phyloP scores from a whole-genome alignment of 1,139 yeast species.

The Candida sanyaensis region DNA sequence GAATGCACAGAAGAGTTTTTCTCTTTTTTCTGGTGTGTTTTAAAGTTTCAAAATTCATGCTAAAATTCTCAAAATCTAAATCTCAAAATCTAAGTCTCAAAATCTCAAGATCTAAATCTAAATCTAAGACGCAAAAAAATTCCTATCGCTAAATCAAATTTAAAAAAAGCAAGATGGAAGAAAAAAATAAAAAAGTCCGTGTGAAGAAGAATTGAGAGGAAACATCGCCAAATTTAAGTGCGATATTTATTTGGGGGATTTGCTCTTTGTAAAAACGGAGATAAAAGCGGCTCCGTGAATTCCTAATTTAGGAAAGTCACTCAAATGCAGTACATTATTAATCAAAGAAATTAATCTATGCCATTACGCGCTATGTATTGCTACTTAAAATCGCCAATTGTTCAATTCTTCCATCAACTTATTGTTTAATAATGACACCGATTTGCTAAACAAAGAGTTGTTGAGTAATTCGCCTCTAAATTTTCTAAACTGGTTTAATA shows the following conservation, averaged over 20 bases:
- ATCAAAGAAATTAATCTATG: not conserved
- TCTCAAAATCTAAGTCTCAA: no score
- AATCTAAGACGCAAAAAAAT: not conserved
- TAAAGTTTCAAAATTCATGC: no score
- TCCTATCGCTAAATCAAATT: no score
- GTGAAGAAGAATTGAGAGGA: no score
- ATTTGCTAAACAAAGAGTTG: slow-evolving; percentile 9
- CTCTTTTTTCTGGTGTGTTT: not conserved
- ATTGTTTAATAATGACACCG: slow-evolving; percentile 13
- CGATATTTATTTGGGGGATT: no score
- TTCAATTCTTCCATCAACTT: slow-evolving; percentile 15
- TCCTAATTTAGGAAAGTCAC: not conserved
- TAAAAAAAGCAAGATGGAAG: not conserved
- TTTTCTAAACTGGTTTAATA: slow-evolving; percentile 11
- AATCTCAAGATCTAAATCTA: no score
- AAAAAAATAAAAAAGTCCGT: not conserved
- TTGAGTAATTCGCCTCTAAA: slow-evolving; percentile 6
- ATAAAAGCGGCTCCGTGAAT: not conserved
- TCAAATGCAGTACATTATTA: not conserved
- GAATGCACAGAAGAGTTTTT: slow-evolving; percentile 23
- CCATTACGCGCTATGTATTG: not conserved
- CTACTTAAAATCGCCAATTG: slow-evolving; percentile 6
- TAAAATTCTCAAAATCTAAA: no score
- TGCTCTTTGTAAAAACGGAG: not conserved
- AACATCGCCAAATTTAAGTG: no score